Conservation (phyloP, 2,329 filamentous ascomycete species). For the Chaetomium globosum region DNA sequence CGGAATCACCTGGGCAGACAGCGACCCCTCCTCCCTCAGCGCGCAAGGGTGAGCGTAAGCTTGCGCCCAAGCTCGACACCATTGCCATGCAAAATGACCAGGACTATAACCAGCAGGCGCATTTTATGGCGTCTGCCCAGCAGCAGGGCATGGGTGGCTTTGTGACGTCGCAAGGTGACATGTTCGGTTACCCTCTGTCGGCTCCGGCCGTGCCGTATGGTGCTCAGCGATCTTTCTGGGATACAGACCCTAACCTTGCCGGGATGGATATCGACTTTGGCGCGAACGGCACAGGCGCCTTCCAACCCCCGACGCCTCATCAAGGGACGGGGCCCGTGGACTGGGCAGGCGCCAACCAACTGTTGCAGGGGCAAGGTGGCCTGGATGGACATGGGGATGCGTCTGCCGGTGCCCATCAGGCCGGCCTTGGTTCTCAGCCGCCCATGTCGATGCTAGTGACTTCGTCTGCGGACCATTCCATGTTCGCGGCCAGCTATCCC, state of each 20-base stretch:
- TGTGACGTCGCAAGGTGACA: constrained; percentile 53
- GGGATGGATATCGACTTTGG: constrained; percentile 64
- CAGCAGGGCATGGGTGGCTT: constrained; percentile 53
- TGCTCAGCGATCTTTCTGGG: constrained; percentile 57
- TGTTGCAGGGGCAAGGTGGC: constrained; percentile 54
- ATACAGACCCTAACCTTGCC: constrained; percentile 54
- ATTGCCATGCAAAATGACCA: constrained; percentile 62
- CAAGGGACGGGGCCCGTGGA: constrained; percentile 57
- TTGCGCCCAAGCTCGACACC: constrained; percentile 53
- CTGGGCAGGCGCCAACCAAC: constrained; percentile 59
- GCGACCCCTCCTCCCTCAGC: constrained; percentile 63
- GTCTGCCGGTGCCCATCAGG: constrained; percentile 47
- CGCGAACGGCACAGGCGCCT: constrained; percentile 49
- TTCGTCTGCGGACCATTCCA: constrained; percentile 43
- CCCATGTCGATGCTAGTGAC: constrained; percentile 47
- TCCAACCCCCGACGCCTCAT: constrained; percentile 48
- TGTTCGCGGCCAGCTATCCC: constrained; percentile 49
- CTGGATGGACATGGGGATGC: constrained; percentile 40
- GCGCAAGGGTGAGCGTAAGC: constrained; percentile 58
- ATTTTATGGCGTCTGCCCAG: constrained; percentile 55
- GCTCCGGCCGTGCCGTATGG: constrained; percentile 54
- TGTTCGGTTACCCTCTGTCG: constrained; percentile 65
- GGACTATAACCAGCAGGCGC: constrained; percentile 55
- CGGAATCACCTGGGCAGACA: constrained; percentile 52
- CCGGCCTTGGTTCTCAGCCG: constrained; percentile 56